Base-by-base conservation (phyloP, 345 rosid species). In the Alliaria petiolata region DNA sequence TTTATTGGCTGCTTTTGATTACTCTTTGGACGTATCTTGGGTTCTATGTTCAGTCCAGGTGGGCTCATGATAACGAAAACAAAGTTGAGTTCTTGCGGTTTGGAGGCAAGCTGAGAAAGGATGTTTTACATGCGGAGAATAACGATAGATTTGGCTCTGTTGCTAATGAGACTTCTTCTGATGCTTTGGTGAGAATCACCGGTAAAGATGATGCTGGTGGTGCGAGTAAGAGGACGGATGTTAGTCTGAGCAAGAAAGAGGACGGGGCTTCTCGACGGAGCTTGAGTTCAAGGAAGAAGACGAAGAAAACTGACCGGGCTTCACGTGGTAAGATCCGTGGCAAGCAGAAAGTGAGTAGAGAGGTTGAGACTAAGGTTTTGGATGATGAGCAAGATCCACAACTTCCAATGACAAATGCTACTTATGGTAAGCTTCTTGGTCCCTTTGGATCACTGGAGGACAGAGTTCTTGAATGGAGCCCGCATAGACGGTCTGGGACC, bases 21-120 rank as follows among this genome's bases (percentile, higher is more conserved):
- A 89, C 96, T 75, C 92, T 93, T 11, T 93, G 98, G 98, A 76
- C 97, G 72, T 93, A 90, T 78, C 90, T 93, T 75, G 97, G 96
- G 42, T 93, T 90, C 65, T 89, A 87, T 67, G 90, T 90, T n/a
- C 98, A 93, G 85, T 93, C 98, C 44, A 80, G 83, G 74, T 93
- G 98, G 98, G 98, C 97, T 35, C 98, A 93, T 78, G 93, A 90
- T 82, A 75, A 90, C 60, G 77, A 81, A 61, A 86, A 86, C 34
- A 76, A 87, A 22, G 78, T 80, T 62, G 87, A 89, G 42, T 86
- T 93, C 71, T 80, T 86, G 31, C 85, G 84, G 52, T 89, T 90
- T 78, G 84, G 84, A 71, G 86, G 83, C n/a, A 80, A 73, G 66
- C 69, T 58, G 26, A 70, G 73, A 31, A 81, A 69, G 71, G 72